Conservation (phyloP, 140 eudicot species). For the Flaveria floridana region DNA sequence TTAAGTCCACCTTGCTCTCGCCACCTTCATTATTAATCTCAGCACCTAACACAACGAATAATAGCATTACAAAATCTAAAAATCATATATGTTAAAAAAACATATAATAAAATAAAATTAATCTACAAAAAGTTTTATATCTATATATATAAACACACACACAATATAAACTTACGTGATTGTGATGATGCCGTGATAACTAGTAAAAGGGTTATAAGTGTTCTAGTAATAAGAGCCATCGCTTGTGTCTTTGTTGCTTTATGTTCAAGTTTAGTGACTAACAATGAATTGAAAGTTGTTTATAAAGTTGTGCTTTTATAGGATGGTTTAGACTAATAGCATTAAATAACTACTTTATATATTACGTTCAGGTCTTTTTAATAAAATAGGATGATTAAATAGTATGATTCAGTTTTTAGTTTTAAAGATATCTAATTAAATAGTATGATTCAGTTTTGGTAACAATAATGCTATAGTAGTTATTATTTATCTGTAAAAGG, state of each 20-base stretch:
- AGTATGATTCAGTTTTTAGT: background rate
- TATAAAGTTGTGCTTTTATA: too few species aligned
- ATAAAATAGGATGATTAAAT: background rate
- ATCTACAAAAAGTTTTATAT: background rate
- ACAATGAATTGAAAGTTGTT: too few species aligned
- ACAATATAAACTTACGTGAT: background rate
- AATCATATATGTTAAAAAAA: background rate
- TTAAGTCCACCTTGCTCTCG: background rate
- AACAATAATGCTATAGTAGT: too few species aligned
- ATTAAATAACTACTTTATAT: too few species aligned
- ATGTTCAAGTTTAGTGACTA: background rate
- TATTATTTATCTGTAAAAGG: too few species aligned
- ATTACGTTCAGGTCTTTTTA: background rate
- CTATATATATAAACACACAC: background rate
- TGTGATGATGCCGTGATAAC: background rate
- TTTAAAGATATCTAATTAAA: background rate
- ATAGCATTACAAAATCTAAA: background rate
- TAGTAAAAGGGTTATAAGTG: background rate
- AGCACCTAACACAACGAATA: background rate
- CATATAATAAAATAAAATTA: background rate
- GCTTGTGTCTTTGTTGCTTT: background rate
- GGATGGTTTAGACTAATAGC: too few species aligned
- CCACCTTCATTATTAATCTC: background rate
- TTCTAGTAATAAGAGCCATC: background rate
- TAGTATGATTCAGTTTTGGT: too few species aligned